Evolutionary conservation across 176 grass and related monocot genomes (phyloP).

Genomic region (Poa pratensis): DNA sequence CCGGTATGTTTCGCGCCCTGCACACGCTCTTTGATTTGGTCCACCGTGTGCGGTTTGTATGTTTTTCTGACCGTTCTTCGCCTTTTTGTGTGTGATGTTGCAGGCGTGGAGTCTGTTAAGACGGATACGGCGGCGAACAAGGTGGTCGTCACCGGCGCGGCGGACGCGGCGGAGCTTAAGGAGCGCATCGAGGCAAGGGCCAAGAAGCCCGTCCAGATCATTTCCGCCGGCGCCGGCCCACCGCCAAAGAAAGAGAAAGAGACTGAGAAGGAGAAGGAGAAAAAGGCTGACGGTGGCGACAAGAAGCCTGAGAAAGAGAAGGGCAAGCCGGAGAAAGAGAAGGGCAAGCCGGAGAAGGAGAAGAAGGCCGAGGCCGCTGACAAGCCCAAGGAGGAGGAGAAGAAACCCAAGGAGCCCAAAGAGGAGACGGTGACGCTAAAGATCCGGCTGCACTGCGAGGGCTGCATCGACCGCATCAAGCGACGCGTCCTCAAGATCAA

Average conservation of each 20-base stretch:
- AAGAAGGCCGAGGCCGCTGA: constrained; percentile 40
- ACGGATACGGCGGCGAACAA: constrained; percentile 57
- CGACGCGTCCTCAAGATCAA: constrained; percentile 73
- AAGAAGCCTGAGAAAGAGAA: constrained; percentile 37
- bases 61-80: not conserved
- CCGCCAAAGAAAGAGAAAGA: constrained; percentile 8
- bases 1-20: constrained; percentile 37
- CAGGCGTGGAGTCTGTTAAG: constrained; percentile 59
- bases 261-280: constrained; percentile 10
- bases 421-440: constrained; percentile 86
- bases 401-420: constrained; percentile 52
- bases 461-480: constrained; percentile 82
- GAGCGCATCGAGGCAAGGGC: constrained; percentile 61
- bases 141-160: constrained; percentile 57
- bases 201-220: constrained; percentile 68
- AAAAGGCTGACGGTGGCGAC: constrained; percentile 36
- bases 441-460: constrained; percentile 90
- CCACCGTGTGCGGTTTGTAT: no score
- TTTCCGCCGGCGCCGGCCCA: constrained; percentile 60
- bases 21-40: no score
- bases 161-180: constrained; percentile 62
- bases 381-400: constrained; percentile 63
- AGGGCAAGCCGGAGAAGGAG: constrained; percentile 32
- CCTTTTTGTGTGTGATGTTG: no score
- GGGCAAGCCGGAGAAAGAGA: constrained; percentile 17